Evolutionary conservation across 2,329 filamentous ascomycete species (phyloP).

Genomic region (Cercospora nicotianae): DNA sequence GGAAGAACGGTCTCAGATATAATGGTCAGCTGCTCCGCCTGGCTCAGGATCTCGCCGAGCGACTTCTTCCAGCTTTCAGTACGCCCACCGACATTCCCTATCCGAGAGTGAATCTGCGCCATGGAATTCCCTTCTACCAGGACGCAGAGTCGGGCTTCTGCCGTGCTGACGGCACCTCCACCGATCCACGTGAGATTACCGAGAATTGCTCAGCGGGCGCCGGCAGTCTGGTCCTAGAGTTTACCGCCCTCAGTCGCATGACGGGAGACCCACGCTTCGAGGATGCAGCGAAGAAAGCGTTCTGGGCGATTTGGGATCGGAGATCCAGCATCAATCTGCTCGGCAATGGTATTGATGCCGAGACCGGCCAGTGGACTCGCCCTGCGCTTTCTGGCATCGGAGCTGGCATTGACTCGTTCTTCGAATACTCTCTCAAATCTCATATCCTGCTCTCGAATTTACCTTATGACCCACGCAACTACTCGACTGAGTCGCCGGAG

Average conservation of each 20-base stretch:
- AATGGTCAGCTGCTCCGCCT: conserved; percentile 88
- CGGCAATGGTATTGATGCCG: conserved; percentile 88
- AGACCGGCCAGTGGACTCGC: conserved; percentile 80
- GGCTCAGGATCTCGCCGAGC: conserved; percentile 78
- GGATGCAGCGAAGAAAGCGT: conserved; percentile 82
- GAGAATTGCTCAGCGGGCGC: conserved; percentile 96
- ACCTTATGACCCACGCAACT: conserved; percentile 50
- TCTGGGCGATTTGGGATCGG: conserved; percentile 94
- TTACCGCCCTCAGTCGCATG: conserved; percentile 83
- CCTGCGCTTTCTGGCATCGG: conserved; percentile 89
- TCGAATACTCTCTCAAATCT: conserved; percentile 95
- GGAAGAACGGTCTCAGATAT: conserved; percentile 66
- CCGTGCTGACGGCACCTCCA: conserved; percentile 43
- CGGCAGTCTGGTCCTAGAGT: conserved; percentile 92
- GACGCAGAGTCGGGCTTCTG: conserved; percentile 53
- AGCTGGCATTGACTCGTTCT: conserved; percentile 96
- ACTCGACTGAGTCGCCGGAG: conserved; percentile 65
- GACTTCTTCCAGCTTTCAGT: conserved; percentile 87
- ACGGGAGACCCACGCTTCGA: conserved; percentile 89
- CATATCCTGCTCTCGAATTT: conserved; percentile 83
- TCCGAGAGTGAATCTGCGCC: conserved; percentile 84
- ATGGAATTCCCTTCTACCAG: conserved; percentile 88
- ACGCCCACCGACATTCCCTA: conserved; percentile 91
- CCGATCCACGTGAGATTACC: conserved; percentile 68
- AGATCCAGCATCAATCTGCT: conserved; percentile 84